Conservation (phyloP, 257 asterid species). For the Echites panduratus region DNA sequence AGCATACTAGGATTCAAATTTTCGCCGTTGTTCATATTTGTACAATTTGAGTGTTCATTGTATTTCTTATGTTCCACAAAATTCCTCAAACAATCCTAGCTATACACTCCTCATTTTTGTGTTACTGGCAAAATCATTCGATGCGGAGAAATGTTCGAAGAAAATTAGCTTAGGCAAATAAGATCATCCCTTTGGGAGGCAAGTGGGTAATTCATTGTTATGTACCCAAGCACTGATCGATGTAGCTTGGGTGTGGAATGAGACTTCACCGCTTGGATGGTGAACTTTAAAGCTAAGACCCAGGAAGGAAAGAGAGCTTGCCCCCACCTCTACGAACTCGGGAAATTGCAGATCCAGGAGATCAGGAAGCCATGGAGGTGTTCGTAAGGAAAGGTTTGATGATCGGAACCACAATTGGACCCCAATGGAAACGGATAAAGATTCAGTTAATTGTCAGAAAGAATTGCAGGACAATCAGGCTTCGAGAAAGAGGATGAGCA, state of each 20-base stretch:
- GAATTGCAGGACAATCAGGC: conserved; percentile 76
- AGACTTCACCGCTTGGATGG: conserved; percentile 94
- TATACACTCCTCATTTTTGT: neutral
- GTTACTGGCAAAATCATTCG: conserved; percentile 33
- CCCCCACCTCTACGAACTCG: conserved; percentile 79
- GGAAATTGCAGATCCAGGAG: conserved; percentile 80
- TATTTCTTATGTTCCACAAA: conserved; percentile 24
- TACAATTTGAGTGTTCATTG: neutral
- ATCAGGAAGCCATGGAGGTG: conserved; percentile 85
- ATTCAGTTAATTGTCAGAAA: conserved; percentile 56
- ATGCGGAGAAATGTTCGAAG: conserved; percentile 51
- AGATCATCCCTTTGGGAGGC: conserved; percentile 89
- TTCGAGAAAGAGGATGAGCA: conserved; percentile 88
- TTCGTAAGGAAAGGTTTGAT: conserved; percentile 81
- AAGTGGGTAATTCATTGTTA: conserved; percentile 63
- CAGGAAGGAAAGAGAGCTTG: conserved; percentile 74
- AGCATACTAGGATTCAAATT: neutral
- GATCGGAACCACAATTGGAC: conserved; percentile 92
- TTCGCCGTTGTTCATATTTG: neutral
- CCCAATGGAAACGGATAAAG: conserved; percentile 69
- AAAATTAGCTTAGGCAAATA: conserved; percentile 77
- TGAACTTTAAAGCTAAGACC: conserved; percentile 84
- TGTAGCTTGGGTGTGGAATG: conserved; percentile 66
- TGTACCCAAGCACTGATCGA: conserved; percentile 76
- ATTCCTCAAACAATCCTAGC: conserved; percentile 10